A percentile compares a stretch with the other conserved stretches of the same genome.
Evolutionary conservation across 2,329 filamentous ascomycete species (phyloP).

Genomic region (Hypoxylon sp.): DNA sequence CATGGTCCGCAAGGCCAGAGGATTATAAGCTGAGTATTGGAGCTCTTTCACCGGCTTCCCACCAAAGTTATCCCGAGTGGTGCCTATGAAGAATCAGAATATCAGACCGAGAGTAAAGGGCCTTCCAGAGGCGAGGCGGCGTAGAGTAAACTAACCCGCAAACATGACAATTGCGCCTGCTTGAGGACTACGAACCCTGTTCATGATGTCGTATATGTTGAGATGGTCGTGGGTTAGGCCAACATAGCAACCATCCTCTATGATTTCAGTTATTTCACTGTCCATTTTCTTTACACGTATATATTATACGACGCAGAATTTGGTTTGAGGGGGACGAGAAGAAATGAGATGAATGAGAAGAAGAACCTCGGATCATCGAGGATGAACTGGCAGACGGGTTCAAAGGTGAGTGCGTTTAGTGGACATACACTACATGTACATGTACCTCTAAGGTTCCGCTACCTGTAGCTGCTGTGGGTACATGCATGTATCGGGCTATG

Average conservation of each 20-base stretch:
- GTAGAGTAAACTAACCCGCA: slow-evolving; percentile 67
- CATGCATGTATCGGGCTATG: no score
- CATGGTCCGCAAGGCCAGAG: slow-evolving; percentile 79
- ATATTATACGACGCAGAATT: neutral
- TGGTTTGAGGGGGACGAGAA: neutral
- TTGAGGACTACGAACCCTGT: slow-evolving; percentile 78
- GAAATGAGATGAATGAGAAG: slow-evolving; percentile 7
- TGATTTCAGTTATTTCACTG: slow-evolving; percentile 58
- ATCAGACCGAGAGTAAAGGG: slow-evolving; percentile 12
- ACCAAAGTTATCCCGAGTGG: slow-evolving; percentile 82
- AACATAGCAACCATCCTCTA: slow-evolving; percentile 72
- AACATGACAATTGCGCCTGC: slow-evolving; percentile 85
- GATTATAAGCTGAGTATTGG: slow-evolving; percentile 80
- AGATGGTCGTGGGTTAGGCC: slow-evolving; percentile 76
- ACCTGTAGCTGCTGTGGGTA: no score
- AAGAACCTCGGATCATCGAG: neutral
- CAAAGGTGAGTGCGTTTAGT: neutral
- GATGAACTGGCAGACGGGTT: neutral
- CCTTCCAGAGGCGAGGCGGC: slow-evolving; percentile 3
- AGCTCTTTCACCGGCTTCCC: slow-evolving; percentile 81
- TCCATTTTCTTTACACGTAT: slow-evolving; percentile 41
- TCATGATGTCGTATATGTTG: slow-evolving; percentile 70
- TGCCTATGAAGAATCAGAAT: slow-evolving; percentile 66
- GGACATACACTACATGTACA: neutral
- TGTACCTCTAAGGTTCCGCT: no score